phyloP scores from a whole-genome alignment of 2,329 filamentous ascomycete species.

The Aquanectria penicillioides region DNA sequence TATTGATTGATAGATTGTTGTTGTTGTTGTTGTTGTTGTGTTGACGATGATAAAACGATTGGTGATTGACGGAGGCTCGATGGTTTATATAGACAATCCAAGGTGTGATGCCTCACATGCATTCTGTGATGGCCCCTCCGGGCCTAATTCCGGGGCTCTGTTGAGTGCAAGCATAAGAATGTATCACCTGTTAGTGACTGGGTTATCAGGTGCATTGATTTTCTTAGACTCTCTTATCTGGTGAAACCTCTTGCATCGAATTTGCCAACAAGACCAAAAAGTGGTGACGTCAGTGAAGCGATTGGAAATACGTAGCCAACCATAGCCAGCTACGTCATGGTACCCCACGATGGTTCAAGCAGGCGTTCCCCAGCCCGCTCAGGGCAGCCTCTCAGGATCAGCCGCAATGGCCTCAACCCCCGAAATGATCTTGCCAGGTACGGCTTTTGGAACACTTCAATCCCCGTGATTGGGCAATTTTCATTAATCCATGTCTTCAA shows the following conservation, averaged over 20 bases:
- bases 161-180: neutral
- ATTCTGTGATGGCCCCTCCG: neutral
- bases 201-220: neutral
- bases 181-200: conserved; percentile 10
- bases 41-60: conserved; percentile 26
- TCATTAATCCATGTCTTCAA: conserved; percentile 4
- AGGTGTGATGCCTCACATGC: conserved; percentile 1
- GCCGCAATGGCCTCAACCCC: neutral
- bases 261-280: neutral
- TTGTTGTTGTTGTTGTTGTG: conserved; percentile 19
- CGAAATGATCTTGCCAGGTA: conserved; percentile 4
- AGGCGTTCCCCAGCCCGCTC: neutral
- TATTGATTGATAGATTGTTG: conserved; percentile 17
- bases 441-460: neutral
- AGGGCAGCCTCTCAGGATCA: neutral
- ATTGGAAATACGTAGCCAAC: neutral
- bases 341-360: neutral
- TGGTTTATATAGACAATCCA: conserved; percentile 34
- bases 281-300: conserved; percentile 24
- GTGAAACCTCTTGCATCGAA: neutral
- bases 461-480: neutral
- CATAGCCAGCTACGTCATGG: conserved; percentile 14
- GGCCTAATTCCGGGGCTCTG: neutral
- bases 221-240: neutral
- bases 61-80: conserved; percentile 7